Evolutionary conservation across 1,284 basidiomycete species (phyloP).

Genomic region (Binderoboletus segoi): DNA sequence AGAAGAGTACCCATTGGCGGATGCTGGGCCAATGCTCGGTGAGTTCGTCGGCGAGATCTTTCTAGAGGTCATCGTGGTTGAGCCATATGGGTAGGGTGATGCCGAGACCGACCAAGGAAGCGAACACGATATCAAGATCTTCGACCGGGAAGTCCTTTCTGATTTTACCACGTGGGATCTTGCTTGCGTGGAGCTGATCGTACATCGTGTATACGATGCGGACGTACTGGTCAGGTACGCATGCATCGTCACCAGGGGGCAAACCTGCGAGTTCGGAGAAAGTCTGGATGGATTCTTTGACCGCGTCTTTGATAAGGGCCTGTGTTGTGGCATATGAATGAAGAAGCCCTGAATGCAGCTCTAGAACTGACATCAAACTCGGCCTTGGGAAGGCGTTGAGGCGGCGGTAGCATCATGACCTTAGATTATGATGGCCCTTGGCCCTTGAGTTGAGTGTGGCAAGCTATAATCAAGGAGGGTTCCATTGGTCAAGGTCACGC

Average conservation of each 20-base stretch:
- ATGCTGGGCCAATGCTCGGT: constrained; percentile 26
- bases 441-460: too few relatives aligned
- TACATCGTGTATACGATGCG: constrained; percentile 26
- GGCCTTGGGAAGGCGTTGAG: constrained; percentile 1
- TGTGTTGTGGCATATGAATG: background rate
- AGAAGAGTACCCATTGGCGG: constrained; percentile 30
- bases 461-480: too few relatives aligned
- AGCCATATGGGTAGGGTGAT: constrained; percentile 29
- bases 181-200: constrained; percentile 21
- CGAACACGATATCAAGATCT: constrained; percentile 17
- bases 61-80: constrained; percentile 14
- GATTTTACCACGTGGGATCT: constrained; percentile 16
- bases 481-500: too few relatives aligned
- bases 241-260: constrained; percentile 12
- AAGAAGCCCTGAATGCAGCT: background rate
- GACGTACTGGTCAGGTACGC: constrained; percentile 25
- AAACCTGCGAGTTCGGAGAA: constrained; percentile 20
- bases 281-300: constrained; percentile 14
- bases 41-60: constrained; percentile 18
- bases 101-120: constrained; percentile 24
- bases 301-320: constrained; percentile 18
- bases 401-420: background rate
- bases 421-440: too few relatives aligned
- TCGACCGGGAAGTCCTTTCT: constrained; percentile 5
- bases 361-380: constrained; percentile 24